phyloP scores from a whole-genome alignment of 1,284 basidiomycete genomes.

The Puccinia coronata region DNA sequence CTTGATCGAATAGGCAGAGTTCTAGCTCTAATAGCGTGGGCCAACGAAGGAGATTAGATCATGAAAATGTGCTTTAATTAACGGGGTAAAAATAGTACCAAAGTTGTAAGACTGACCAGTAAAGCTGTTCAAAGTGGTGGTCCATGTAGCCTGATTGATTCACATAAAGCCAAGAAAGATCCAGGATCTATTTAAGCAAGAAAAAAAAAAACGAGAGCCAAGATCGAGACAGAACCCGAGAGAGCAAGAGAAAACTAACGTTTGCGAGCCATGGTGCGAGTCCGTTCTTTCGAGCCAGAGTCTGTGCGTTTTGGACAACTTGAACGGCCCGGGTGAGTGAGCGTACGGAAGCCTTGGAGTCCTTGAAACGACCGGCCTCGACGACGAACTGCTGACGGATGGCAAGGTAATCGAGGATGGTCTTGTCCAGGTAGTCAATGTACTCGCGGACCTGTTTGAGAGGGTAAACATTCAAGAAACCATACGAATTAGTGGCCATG shows the following conservation, averaged over 20 bases:
- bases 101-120: neutral
- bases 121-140: conserved; percentile 17
- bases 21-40: too few species aligned
- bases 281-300: conserved; percentile 4
- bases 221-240: too few species aligned
- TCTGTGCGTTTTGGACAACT: conserved; percentile 29
- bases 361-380: conserved; percentile 46
- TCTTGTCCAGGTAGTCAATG: conserved; percentile 41
- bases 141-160: conserved; percentile 20
- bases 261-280: conserved; percentile 44
- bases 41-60: neutral
- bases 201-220: neutral
- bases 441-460: conserved; percentile 33
- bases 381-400: conserved; percentile 46
- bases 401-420: conserved; percentile 40
- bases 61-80: neutral
- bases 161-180: too few species aligned
- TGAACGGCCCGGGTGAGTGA: conserved; percentile 13
- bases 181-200: neutral
- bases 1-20: conserved; percentile 32
- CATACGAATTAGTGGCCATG: too few species aligned
- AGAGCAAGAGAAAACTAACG: conserved; percentile 18
- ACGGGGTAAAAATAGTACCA: too few species aligned
- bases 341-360: conserved; percentile 23
- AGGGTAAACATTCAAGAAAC: too few species aligned